phyloP scores from a whole-genome alignment of 2,329 filamentous ascomycete genomes.

The Drechslera avenae region DNA sequence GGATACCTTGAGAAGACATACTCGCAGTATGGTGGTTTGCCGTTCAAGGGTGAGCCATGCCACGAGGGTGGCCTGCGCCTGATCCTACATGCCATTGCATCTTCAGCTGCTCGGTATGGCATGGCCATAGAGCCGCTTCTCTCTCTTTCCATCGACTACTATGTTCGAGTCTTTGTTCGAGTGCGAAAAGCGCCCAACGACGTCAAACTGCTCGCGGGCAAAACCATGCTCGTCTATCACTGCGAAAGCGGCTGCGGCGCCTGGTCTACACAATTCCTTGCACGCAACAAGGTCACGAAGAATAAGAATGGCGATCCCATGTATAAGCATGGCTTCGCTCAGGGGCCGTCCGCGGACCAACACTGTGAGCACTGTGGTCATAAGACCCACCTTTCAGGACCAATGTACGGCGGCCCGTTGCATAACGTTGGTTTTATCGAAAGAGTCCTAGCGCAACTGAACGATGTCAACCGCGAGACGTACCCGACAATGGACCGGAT shows the following conservation, averaged over 20 bases:
- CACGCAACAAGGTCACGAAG: constrained; percentile 67
- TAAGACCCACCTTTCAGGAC: constrained; percentile 86
- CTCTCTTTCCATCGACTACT: constrained; percentile 95
- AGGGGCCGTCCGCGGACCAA: constrained; percentile 69
- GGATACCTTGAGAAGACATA: constrained; percentile 95
- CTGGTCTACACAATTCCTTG: constrained; percentile 81
- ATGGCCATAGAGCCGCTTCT: constrained; percentile 87
- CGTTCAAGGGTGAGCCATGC: constrained; percentile 80
- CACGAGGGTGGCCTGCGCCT: constrained; percentile 90
- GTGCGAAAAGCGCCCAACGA: constrained; percentile 79
- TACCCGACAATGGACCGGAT: constrained; percentile 84
- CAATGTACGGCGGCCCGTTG: constrained; percentile 91
- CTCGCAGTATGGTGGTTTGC: constrained; percentile 88
- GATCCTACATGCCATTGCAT: constrained; percentile 80
- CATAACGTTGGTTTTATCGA: constrained; percentile 85
- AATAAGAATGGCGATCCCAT: constrained; percentile 72
- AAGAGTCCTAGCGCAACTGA: constrained; percentile 74
- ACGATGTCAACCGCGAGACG: constrained; percentile 66
- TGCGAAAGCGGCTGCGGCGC: constrained; percentile 92
- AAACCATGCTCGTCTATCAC: constrained; percentile 90
- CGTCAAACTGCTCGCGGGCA: constrained; percentile 88
- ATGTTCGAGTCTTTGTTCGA: constrained; percentile 85
- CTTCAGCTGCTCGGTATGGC: constrained; percentile 82
- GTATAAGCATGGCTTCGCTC: constrained; percentile 78
- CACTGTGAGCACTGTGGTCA: constrained; percentile 82